Conservation (phyloP, 495 filamentous ascomycete species). For the Penicillium samsonianum region DNA sequence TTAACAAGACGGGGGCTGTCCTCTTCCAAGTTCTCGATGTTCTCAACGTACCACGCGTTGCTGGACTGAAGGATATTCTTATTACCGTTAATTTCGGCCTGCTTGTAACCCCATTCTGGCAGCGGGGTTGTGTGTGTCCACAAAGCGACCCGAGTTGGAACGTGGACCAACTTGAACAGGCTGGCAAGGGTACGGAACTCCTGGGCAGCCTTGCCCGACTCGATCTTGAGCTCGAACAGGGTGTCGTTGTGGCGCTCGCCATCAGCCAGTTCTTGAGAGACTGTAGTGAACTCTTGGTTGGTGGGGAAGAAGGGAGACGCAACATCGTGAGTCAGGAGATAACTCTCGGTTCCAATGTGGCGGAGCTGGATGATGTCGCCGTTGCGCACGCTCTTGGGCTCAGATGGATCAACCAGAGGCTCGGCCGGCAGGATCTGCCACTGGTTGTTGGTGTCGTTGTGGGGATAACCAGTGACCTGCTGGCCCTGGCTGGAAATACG, state of each 20-base stretch:
- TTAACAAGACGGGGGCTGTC: conserved; percentile 69
- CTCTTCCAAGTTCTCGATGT: conserved; percentile 74
- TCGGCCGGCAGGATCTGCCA: conserved; percentile 85
- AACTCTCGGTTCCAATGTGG: conserved; percentile 83
- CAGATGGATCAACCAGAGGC: conserved; percentile 49
- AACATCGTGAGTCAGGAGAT: conserved; percentile 93
- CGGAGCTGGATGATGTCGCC: conserved; percentile 86
- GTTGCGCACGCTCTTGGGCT: conserved; percentile 70
- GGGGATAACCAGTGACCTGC: conserved; percentile 97
- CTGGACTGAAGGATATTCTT: conserved; percentile 89
- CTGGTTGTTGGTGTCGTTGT: conserved; percentile 98
- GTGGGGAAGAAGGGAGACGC: conserved; percentile 97
- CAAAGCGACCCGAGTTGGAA: conserved; percentile 94
- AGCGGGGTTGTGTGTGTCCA: conserved; percentile 95
- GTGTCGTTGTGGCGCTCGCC: conserved; percentile 86
- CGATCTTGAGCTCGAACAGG: conserved; percentile 88
- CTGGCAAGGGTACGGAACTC: conserved; percentile 86
- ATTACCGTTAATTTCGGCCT: conserved; percentile 99
- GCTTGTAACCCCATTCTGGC: conserved; percentile 94
- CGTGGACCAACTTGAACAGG: conserved; percentile 92
- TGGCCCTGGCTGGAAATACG: conserved; percentile 96
- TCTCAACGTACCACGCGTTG: conserved; percentile 93
- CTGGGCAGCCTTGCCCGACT: conserved; percentile 77
- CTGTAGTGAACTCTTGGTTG: conserved; percentile 96
- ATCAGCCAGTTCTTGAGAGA: conserved; percentile 68